Evolutionary conservation across 306 rosid species (phyloP).

Genomic region (Sesbania bispinosa): DNA sequence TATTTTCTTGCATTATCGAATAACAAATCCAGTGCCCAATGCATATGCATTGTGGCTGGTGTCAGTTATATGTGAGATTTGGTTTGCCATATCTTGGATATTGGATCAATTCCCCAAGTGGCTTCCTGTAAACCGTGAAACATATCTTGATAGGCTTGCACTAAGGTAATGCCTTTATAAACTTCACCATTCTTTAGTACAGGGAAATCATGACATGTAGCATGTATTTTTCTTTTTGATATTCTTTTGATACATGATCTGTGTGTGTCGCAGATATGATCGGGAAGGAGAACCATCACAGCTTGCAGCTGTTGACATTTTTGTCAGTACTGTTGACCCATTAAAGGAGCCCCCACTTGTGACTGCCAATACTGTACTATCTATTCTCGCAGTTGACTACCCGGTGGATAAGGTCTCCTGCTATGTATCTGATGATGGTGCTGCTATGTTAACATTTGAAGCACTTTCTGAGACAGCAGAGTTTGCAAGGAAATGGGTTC

Average conservation of each 20-base stretch:
- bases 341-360: constrained; percentile 97
- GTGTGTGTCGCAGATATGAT: constrained; percentile 68
- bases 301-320: constrained; percentile 90
- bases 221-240: neutral
- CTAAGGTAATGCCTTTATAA: constrained; percentile 48
- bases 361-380: constrained; percentile 91
- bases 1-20: constrained; percentile 87
- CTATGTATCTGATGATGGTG: constrained; percentile 97
- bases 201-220: neutral
- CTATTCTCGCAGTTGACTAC: constrained; percentile 94
- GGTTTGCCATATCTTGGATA: constrained; percentile 98
- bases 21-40: constrained; percentile 92
- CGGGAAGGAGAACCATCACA: constrained; percentile 92
- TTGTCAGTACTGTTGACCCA: constrained; percentile 97
- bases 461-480: constrained; percentile 92
- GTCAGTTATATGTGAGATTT: constrained; percentile 96
- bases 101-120: constrained; percentile 98
- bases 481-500: constrained; percentile 94
- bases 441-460: constrained; percentile 98
- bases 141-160: constrained; percentile 91
- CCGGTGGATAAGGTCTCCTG: constrained; percentile 98
- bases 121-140: constrained; percentile 96
- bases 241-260: constrained; percentile 20
- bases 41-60: constrained; percentile 83
- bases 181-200: neutral